Evolutionary conservation across 495 filamentous ascomycete species (phyloP).

Genomic region (Lophiotrema nucula): DNA sequence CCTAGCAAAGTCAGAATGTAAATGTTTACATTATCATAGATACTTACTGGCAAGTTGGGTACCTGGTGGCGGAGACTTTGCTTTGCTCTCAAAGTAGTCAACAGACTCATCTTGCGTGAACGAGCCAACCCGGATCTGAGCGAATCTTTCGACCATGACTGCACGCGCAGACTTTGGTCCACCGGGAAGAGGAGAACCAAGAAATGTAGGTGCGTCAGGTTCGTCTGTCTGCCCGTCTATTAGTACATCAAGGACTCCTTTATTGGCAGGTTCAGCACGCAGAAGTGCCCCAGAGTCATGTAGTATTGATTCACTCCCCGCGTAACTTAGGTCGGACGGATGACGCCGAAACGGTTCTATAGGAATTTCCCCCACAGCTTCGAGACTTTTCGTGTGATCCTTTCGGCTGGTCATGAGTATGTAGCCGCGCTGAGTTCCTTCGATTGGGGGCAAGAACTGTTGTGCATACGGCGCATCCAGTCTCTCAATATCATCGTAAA

Average conservation of each 20-base stretch:
- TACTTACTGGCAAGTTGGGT: neutral
- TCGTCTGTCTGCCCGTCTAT: no score
- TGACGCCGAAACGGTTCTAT: neutral
- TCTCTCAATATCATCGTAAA: conserved; percentile 3
- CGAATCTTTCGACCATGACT: no score
- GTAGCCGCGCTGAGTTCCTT: neutral
- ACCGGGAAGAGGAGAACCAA: no score
- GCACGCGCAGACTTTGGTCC: no score
- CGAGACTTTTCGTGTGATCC: neutral
- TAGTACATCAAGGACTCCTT: no score
- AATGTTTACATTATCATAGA: neutral
- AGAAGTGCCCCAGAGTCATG: no score
- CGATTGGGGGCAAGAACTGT: neutral
- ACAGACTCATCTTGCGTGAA: neutral
- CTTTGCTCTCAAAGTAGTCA: neutral
- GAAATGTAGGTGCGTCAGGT: no score
- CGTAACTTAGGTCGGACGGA: neutral
- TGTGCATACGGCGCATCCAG: neutral
- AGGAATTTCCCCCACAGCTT: neutral
- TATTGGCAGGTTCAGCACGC: no score
- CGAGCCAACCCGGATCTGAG: neutral
- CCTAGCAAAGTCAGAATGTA: neutral
- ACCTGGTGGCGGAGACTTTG: no score
- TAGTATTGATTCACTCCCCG: no score
- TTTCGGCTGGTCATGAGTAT: neutral